These are phyloP conservation scores for Sparassis latifolia DNA, from an alignment of 1,284 basidiomycete genomes.

Conservation along the genomic window DNA sequence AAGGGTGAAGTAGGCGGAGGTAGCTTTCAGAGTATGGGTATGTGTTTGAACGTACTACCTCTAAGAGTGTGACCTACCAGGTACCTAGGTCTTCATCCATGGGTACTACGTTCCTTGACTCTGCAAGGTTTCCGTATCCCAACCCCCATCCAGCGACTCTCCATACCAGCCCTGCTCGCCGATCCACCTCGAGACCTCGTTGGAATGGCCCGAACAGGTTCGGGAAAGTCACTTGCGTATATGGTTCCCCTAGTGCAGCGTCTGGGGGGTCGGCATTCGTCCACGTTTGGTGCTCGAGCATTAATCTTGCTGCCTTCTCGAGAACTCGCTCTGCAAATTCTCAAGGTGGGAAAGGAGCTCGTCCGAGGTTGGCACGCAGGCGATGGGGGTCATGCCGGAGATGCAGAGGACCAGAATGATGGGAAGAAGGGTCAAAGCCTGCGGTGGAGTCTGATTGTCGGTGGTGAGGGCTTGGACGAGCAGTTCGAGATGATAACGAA, in stretches of 20 bases:
- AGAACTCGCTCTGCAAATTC: conserved; percentile 90
- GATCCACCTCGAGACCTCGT: conserved; percentile 91
- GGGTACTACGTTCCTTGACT: conserved; percentile 78
- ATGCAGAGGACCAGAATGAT: conserved; percentile 47
- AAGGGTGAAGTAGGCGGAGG: conserved; percentile 78
- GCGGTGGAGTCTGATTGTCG: conserved; percentile 93
- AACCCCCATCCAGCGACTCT: conserved; percentile 92
- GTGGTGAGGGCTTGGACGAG: conserved; percentile 93
- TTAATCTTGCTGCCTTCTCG: conserved; percentile 89
- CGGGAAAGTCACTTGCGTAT: conserved; percentile 97
- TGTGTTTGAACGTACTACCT: conserved; percentile 19
- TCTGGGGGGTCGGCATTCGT: conserved; percentile 76
- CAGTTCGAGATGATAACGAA: conserved; percentile 95
- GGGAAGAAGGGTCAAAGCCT: conserved; percentile 63
- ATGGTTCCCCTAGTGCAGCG: conserved; percentile 89
- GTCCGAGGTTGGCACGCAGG: conserved; percentile 69
- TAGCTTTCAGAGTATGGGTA: conserved; percentile 86
- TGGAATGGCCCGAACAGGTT: conserved; percentile 98
- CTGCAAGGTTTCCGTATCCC: conserved; percentile 94
- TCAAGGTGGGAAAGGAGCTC: conserved; percentile 93
- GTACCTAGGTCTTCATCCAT: conserved; percentile 72
- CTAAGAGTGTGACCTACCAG: conserved; percentile 1
- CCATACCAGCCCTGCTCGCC: conserved; percentile 82
- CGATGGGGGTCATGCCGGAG: conserved; percentile 58
- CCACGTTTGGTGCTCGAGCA: conserved; percentile 80